Base-by-base conservation (phyloP, 2,329 filamentous ascomycete species). In the Canariomyces notabilis region DNA sequence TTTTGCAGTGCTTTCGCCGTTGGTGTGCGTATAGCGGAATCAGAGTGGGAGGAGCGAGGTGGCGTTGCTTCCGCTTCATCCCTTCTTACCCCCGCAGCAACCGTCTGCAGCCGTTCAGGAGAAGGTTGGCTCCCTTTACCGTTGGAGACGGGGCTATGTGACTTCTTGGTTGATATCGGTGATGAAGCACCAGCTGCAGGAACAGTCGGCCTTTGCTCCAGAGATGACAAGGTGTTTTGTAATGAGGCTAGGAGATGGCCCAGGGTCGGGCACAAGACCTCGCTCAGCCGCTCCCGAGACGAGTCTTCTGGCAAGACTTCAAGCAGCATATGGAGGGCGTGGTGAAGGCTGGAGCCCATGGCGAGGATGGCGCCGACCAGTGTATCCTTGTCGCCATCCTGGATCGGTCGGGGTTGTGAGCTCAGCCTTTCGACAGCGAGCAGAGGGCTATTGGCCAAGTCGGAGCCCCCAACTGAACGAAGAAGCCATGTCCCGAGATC, bases 221-320 rank as follows among this genome's bases (percentile, higher is more conserved):
- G 52, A 47, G 48, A 43, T 12, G 42, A 45, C 18, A 57, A n/a
- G 8, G 52, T 53, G 16, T 32, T 44, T 29, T 51, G 42, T 3
- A 59, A 42, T 2, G 51, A 42, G 18, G 41, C 22, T 7, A 56
- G 39, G 5, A 59, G 51, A 14, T 54, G 54, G 5, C 54, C 52
- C 8, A 59, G 51, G 2, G 57, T 58, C 8, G 55, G 55, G 26
- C 51, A 57, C 8, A 59, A 22, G 2, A 58, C 53, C 34, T 59
- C 57, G 21, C 50, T 51, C n/a, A 57, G 46, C 15, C 57, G 48
- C 16, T 57, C 54, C n/a, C 51, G 48, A 3, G 52, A 55, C 23
- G 53, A 50, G 11, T 59, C 55, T 20, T 51, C 46, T 12, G 57
- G 57, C 22, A 59, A 32, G 5, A 57, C 33, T 34, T 58, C 54